Evolutionary conservation across 306 rosid species (phyloP).

Genomic region (Acacia melanoxylon): DNA sequence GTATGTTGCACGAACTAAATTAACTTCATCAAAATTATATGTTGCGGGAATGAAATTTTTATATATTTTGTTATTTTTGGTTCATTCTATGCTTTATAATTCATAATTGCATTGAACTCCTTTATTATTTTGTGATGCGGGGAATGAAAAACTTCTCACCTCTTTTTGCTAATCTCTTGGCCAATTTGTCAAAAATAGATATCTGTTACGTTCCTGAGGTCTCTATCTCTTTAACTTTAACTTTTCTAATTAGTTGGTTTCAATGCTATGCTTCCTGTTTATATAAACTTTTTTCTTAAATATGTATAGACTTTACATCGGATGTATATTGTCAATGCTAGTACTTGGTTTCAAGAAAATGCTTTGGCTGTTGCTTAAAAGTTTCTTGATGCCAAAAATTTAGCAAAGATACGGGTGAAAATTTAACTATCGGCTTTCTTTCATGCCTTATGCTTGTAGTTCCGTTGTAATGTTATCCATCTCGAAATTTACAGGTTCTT

Average conservation of each 20-base stretch:
- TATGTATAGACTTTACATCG: too few relatives aligned
- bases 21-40: constrained; percentile 1
- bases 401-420: constrained; percentile 83
- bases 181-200: constrained; percentile 80
- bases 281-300: too few relatives aligned
- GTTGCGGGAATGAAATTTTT: constrained; percentile 5
- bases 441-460: constrained; percentile 13
- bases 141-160: constrained; percentile 90
- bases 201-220: constrained; percentile 94
- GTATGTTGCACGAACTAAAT: constrained; percentile 49
- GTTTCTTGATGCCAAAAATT: constrained; percentile 81
- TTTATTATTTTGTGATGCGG: constrained; percentile 48
- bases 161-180: constrained; percentile 79
- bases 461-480: constrained; percentile 28
- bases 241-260: constrained; percentile 25
- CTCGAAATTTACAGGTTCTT: constrained; percentile 63
- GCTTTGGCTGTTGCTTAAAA: constrained; percentile 97
- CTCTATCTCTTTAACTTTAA: constrained; percentile 19
- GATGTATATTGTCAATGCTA: constrained; percentile 95
- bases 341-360: constrained; percentile 89
- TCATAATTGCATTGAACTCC: constrained; percentile 12
- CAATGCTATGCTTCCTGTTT: constrained; percentile 3
- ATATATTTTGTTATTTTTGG: constrained; percentile 5
- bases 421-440: constrained; percentile 24
- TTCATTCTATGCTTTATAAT: constrained; percentile 1